Conservation (phyloP, 495 filamentous ascomycete genomes). For the Venustampulla echinocandica region DNA sequence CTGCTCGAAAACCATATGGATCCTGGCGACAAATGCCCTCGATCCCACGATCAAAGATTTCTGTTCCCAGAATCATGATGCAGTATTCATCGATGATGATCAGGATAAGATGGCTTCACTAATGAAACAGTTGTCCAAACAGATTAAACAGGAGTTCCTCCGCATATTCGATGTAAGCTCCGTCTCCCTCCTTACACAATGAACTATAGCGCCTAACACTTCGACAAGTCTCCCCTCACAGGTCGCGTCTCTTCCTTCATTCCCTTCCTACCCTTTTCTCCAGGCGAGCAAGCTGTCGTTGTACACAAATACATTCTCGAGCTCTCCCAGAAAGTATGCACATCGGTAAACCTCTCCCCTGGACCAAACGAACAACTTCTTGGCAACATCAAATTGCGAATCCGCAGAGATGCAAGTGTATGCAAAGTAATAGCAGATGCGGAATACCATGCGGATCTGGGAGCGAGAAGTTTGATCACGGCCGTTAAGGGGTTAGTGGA, state of each 20-base stretch:
- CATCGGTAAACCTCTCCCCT: conserved; percentile 24
- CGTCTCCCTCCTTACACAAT: not conserved
- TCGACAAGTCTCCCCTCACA: conserved; percentile 26
- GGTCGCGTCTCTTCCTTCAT: conserved; percentile 37
- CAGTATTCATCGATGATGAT: conserved; percentile 20
- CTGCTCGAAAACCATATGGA: conserved; percentile 48
- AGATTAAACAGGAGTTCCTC: conserved; percentile 26
- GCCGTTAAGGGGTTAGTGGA: conserved; percentile 18
- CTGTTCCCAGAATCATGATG: conserved; percentile 19
- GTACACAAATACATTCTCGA: conserved; percentile 38
- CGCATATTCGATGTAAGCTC: conserved; percentile 24
- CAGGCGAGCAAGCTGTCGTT: conserved; percentile 32
- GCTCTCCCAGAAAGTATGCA: conserved; percentile 25
- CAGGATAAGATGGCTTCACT: conserved; percentile 17
- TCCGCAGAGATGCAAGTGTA: conserved; percentile 28
- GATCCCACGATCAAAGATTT: conserved; percentile 33
- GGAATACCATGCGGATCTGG: conserved; percentile 31
- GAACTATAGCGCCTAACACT: not conserved
- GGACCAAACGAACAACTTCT: conserved; percentile 21
- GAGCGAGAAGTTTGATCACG: conserved; percentile 30
- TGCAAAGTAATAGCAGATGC: conserved; percentile 28
- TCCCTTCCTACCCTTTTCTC: conserved; percentile 39
- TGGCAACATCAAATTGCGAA: conserved; percentile 32
- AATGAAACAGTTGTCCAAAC: conserved; percentile 24
- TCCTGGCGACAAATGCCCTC: conserved; percentile 43